Evolutionary conservation across 352 stramenopile species (phyloP), one percentile per base, ranked within the genome.

Genomic region (Phytophthora hibernalis): DNA sequence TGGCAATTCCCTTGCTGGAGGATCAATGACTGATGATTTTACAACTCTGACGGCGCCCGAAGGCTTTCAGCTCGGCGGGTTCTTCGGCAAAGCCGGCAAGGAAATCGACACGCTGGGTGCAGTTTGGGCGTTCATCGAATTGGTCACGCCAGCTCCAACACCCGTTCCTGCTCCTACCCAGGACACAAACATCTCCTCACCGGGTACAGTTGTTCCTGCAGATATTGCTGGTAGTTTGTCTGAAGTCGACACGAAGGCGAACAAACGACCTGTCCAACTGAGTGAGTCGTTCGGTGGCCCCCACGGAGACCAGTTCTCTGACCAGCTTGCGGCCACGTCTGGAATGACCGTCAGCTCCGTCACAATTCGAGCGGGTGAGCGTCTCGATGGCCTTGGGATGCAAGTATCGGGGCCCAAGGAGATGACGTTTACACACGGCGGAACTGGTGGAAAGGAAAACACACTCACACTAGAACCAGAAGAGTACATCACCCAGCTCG

Each of bases 251-350:
- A 65, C 37, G 2, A 65, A 64, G 18, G 35, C n/a, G 1, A 70
- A 70, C 37, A 65, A 59, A 13, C 55, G 61, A 3, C 22, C 61
- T 16, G 61, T 70, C 10, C 61, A 72, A 48, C 52, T 80, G 35
- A 85, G 74, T 51, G 68, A 68, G 8, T 64, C 74, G 11, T 76
- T 77, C 12, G 78, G 78, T 42, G 78, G 75, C 0, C 72, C 78
- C 5, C 72, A 83, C n/a, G 75, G 75, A 35, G 65, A 62, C 13
- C 62, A 72, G 28, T 86, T 76, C 43, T 82, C 78, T 7, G 75
- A 77, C 31, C 53, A 82, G 16, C 48, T 61, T 9, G 60, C 54
- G 2, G 74, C 68, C 0, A 57, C 72, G 0, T 68, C 66, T 5
- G 62, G 54, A 0, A 62, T 72, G 58, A 66, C 66, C 5, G 65